Percentiles rank a stretch among this genome's conserved stretches.
These are phyloP conservation scores for Aspergillus bombycis DNA, from an alignment of 2,329 filamentous ascomycete genomes.

Conservation along the genomic window DNA sequence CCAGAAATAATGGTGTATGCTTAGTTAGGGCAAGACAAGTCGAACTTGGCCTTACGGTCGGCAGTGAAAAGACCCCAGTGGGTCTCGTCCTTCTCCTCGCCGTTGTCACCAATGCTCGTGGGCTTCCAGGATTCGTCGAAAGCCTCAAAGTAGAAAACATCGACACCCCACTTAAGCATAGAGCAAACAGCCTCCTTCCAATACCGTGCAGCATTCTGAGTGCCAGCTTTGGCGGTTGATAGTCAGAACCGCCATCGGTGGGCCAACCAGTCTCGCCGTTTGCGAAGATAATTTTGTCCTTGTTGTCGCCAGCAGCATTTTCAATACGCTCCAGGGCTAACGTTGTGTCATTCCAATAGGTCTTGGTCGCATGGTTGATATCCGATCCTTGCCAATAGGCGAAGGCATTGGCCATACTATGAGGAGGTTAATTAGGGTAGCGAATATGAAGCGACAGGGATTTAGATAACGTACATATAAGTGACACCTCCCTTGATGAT, in stretches of 20 bases:
- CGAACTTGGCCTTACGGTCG: slow-evolving; percentile 62
- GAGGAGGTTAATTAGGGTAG: background rate
- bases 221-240: slow-evolving; percentile 63
- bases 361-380: slow-evolving; percentile 60
- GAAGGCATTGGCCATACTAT: slow-evolving; percentile 67
- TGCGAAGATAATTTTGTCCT: slow-evolving; percentile 64
- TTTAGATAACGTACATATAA: slow-evolving; percentile 51
- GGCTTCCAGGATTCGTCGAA: slow-evolving; percentile 76
- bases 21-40: slow-evolving; percentile 48
- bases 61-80: slow-evolving; percentile 71
- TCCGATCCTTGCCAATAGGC: slow-evolving; percentile 71
- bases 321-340: slow-evolving; percentile 67
- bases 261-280: slow-evolving; percentile 73
- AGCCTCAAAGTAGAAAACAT: slow-evolving; percentile 74
- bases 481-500: slow-evolving; percentile 64
- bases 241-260: slow-evolving; percentile 63
- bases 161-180: slow-evolving; percentile 66
- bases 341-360: slow-evolving; percentile 69
- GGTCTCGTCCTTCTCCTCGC: slow-evolving; percentile 63
- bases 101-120: slow-evolving; percentile 63
- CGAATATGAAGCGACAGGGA: background rate
- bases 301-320: slow-evolving; percentile 55
- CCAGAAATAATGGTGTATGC: slow-evolving; percentile 3
- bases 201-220: slow-evolving; percentile 62
- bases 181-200: slow-evolving; percentile 66